These are phyloP conservation scores for Climacium dendroides DNA, from an alignment of 225 moss, liverwort and hornwort species.

Conservation along the genomic window DNA sequence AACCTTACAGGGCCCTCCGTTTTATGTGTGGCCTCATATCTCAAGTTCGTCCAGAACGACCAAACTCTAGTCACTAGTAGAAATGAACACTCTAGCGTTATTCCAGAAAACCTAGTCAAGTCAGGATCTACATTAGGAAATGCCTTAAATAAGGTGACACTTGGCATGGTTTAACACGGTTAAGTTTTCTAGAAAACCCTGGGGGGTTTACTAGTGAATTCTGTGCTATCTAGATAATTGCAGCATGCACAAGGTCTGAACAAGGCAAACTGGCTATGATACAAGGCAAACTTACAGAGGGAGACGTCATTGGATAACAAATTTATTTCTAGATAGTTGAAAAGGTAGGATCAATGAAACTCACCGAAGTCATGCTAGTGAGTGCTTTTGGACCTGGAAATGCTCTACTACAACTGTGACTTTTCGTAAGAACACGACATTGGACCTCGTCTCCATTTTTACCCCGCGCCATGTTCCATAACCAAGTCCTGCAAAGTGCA, in stretches of 20 bases:
- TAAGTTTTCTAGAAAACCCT: neutral
- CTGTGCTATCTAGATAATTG: neutral
- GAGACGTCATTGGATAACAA: neutral
- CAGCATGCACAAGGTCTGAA: neutral
- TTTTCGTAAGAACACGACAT: constrained; percentile 64
- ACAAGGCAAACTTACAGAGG: neutral
- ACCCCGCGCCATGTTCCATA: constrained; percentile 82
- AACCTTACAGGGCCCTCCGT: neutral
- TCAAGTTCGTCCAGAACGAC: neutral
- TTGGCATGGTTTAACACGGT: neutral
- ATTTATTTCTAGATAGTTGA: neutral
- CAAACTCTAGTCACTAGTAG: neutral
- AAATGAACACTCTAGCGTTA: neutral
- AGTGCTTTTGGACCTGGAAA: constrained; percentile 78
- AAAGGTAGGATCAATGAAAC: neutral
- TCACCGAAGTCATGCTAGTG: constrained; percentile 59
- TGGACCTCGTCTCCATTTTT: constrained; percentile 77
- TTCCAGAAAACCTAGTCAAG: neutral
- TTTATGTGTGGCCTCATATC: neutral
- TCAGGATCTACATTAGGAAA: neutral
- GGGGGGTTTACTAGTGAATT: neutral
- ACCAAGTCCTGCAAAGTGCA: constrained; percentile 57
- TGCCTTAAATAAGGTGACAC: neutral
- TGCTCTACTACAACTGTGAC: constrained; percentile 82
- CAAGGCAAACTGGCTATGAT: neutral